Conservation (phyloP, 345 rosid species). For the Gossypioides kirkii region DNA sequence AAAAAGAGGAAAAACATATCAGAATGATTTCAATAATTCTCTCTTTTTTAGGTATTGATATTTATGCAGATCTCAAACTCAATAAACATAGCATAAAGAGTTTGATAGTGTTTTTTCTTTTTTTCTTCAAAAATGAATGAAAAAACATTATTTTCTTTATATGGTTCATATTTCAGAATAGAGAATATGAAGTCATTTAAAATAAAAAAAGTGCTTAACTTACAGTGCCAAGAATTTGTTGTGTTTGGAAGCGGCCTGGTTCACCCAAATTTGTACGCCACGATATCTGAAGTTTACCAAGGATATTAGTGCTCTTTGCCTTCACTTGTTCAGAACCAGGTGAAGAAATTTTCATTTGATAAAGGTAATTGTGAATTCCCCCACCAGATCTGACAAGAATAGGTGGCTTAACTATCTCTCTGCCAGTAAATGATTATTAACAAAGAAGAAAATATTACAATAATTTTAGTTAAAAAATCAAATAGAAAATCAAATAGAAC, state of each 20-base stretch:
- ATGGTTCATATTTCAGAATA: not conserved
- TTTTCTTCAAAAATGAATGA: not conserved
- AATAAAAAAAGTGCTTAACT: not conserved
- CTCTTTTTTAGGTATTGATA: not conserved
- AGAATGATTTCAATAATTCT: not conserved
- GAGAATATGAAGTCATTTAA: not conserved
- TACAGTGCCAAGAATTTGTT: conserved; percentile 65
- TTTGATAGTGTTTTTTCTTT: not conserved
- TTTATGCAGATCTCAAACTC: not conserved
- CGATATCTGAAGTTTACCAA: conserved; percentile 92
- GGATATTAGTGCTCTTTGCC: conserved; percentile 61
- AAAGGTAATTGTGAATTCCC: conserved; percentile 84
- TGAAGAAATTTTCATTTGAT: conserved; percentile 50
- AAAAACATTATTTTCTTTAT: not conserved
- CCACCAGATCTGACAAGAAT: conserved; percentile 83
- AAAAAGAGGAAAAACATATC: conserved; percentile 13
- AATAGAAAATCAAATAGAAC: not conserved
- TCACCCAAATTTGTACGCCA: conserved; percentile 98
- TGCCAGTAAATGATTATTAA: conserved; percentile 26
- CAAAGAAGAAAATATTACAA: not conserved
- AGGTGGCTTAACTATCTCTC: conserved; percentile 62
- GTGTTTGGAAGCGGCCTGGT: conserved; percentile 95
- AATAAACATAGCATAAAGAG: not conserved
- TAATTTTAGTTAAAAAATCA: not conserved
- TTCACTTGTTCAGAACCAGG: conserved; percentile 42